Conservation (phyloP, 2,329 filamentous ascomycete genomes). For the Tolypocladium ophioglossoides region DNA sequence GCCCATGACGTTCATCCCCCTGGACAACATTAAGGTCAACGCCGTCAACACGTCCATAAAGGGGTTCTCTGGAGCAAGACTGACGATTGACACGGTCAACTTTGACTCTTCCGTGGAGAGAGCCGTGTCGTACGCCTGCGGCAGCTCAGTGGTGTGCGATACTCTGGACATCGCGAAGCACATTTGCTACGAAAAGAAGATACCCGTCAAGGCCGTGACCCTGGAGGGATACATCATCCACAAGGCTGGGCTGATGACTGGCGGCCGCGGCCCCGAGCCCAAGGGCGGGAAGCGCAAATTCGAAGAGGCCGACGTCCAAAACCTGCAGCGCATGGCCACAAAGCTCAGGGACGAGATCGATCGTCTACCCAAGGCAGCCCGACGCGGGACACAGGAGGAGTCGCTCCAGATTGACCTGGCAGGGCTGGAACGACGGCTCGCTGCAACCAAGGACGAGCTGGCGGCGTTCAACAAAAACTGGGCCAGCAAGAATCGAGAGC, state of each 20-base stretch:
- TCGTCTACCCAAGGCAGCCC: constrained; percentile 68
- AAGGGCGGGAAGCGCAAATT: constrained; percentile 72
- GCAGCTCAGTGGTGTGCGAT: constrained; percentile 91
- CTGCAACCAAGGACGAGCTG: constrained; percentile 64
- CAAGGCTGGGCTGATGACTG: constrained; percentile 93
- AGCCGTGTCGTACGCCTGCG: constrained; percentile 90
- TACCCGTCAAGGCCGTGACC: constrained; percentile 90
- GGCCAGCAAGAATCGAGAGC: constrained; percentile 71
- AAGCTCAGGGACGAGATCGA: constrained; percentile 70
- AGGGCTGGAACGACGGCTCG: constrained; percentile 67
- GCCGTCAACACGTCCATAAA: constrained; percentile 84
- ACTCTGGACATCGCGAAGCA: constrained; percentile 76
- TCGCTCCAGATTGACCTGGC: constrained; percentile 67
- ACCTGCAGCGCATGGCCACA: constrained; percentile 64
- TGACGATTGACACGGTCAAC: constrained; percentile 93
- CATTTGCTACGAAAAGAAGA: constrained; percentile 72
- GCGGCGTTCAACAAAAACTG: constrained; percentile 73
- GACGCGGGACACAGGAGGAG: constrained; percentile 69
- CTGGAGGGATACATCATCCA: constrained; percentile 94
- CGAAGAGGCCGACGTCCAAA: constrained; percentile 82
- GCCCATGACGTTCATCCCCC: constrained; percentile 87
- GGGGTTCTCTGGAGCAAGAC: constrained; percentile 71
- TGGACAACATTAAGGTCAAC: constrained; percentile 96
- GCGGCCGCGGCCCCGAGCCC: constrained; percentile 69
- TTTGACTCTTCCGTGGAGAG: constrained; percentile 83